Percentiles rank a stretch among this genome's conserved stretches.
Evolutionary conservation across 805 yeast genomes (phyloP).

Genomic region (Saturnispora silvae): DNA sequence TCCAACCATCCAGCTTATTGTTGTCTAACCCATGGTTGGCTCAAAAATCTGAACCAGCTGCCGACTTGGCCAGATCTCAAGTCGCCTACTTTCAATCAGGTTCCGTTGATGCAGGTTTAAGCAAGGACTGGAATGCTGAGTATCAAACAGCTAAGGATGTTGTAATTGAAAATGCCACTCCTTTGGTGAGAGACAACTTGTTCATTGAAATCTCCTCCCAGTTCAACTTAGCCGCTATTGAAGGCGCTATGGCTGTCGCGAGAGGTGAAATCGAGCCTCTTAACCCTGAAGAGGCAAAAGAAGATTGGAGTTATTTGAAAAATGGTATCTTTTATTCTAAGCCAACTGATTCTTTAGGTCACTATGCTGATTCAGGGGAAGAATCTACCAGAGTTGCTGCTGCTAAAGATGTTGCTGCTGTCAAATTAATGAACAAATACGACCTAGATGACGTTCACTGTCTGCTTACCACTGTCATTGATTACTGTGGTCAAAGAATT

Average conservation of each 20-base stretch:
- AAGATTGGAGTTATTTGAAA: conserved; percentile 58
- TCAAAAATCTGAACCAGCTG: conserved; percentile 14
- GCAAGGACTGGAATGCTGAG: conserved; percentile 86
- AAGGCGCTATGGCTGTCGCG: conserved; percentile 69
- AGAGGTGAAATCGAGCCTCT: conserved; percentile 66
- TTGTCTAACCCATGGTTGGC: conserved; percentile 74
- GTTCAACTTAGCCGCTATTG: conserved; percentile 64
- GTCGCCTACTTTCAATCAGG: conserved; percentile 42
- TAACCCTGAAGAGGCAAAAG: conserved; percentile 63
- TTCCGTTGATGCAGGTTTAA: conserved; percentile 44
- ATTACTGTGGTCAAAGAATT: conserved; percentile 79
- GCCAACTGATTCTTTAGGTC: conserved; percentile 60
- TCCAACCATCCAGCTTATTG: conserved; percentile 50
- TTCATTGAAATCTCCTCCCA: conserved; percentile 63
- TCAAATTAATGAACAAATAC: conserved; percentile 55
- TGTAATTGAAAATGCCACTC: conserved; percentile 41
- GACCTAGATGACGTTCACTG: conserved; percentile 56
- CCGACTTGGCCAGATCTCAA: conserved; percentile 58
- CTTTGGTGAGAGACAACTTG: conserved; percentile 65
- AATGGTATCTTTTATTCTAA: conserved; percentile 82
- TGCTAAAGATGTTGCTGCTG: conserved; percentile 67
- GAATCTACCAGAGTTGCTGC: conserved; percentile 78
- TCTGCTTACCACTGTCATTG: conserved; percentile 76
- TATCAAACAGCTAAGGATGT: conserved; percentile 74
- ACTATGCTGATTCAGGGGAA: conserved; percentile 53